These are phyloP conservation scores for Pseudogymnoascus sp. DNA, from an alignment of 2,329 filamentous ascomycete genomes.

Conservation along the genomic window DNA sequence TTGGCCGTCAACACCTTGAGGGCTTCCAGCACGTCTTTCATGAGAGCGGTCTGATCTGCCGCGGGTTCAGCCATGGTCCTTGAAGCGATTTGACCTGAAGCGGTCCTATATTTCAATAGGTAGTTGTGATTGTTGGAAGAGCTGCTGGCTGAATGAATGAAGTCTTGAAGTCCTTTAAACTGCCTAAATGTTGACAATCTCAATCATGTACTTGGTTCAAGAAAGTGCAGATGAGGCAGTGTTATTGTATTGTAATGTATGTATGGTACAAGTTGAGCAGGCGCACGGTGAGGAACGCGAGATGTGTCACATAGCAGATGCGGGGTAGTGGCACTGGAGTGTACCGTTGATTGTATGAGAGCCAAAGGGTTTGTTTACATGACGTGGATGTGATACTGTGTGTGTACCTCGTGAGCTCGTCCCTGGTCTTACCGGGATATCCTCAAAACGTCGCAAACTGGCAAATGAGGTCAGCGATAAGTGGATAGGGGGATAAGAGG, in stretches of 20 bases:
- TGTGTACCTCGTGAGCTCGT: neutral
- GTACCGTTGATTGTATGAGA: neutral
- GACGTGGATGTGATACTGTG: neutral
- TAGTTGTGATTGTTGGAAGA: constrained; percentile 10
- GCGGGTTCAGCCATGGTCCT: constrained; percentile 19
- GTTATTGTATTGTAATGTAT: neutral
- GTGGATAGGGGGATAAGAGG: neutral
- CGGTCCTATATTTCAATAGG: neutral
- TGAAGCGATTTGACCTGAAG: neutral
- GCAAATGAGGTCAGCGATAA: neutral
- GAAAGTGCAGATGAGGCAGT: neutral
- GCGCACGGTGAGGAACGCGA: neutral
- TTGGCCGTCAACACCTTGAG: constrained; percentile 48
- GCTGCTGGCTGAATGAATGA: neutral
- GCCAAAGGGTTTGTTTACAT: neutral
- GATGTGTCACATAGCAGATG: neutral
- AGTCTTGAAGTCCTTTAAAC: neutral
- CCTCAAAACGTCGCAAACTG: neutral
- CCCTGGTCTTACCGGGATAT: neutral
- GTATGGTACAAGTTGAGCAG: neutral
- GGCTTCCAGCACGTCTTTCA: constrained; percentile 47
- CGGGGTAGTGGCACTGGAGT: neutral
- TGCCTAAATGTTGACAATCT: neutral
- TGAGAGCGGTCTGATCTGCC: constrained; percentile 26
- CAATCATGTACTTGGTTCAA: neutral